Evolutionary conservation across 2,329 filamentous ascomycete species (phyloP), one percentile per base, ranked within the genome.

Genomic region (Cladosporium velox): DNA sequence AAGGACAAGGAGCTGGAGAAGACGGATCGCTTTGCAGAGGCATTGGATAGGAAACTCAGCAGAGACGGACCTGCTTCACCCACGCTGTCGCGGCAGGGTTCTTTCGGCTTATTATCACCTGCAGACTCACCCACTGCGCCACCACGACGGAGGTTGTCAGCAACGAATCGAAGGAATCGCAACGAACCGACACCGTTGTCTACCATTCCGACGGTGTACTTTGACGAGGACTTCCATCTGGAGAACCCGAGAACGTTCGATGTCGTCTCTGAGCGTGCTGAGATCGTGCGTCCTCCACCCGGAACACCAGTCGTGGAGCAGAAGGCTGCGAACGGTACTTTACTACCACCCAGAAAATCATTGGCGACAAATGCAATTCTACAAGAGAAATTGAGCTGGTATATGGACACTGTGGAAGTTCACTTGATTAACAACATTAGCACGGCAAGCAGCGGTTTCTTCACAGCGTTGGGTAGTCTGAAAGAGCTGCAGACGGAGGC

Each of bases 341-440:
- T 81, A 52, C 77, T 79, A 21, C 79, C 80, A 14, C 83, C 83
- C 10, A 87, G 94, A 67, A 98, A 97, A 77, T 91, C 92, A 1
- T 83, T 99, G 32, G 94, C 94, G 8, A 97, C 93, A 0, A 99
- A 99, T 79, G 95, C 95, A 0, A 99, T 99, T 66, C 79, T 99
- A 41, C 95, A 99, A 77, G 95, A 99, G 79, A 99, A 99, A 79
- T 83, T 99, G 14, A 98, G 95, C 0, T 99, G 95, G 95, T 99
- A 99, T 77, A 97, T 99, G 93, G 95, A 99, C 77, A 99, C 95
- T 0, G 93, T 99, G 26, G 95, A 99, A 77, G 92, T 99, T 64
- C 95, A 99, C 76, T 83, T 99, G 8, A 97, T 99, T 72, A 92
- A 92, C 35, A 97, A 93, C 0, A 99, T 99, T 69, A 98, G 94